Conservation (phyloP, 371 early-diverging fungal species). For the Fennellomyces sp. region DNA sequence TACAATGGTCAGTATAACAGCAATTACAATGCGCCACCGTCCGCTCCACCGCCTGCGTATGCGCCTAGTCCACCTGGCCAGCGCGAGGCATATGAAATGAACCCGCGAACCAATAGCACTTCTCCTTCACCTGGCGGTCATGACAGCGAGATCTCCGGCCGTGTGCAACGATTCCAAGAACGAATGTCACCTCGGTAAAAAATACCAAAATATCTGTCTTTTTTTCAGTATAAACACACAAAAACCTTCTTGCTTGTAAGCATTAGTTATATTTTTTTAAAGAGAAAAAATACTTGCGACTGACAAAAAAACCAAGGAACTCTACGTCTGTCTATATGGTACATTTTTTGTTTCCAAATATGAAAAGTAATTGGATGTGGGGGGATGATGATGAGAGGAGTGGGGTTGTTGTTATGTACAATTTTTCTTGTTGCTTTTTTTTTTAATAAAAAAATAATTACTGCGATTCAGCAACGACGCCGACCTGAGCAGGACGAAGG, state of each 20-base stretch:
- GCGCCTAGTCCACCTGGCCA: constrained; percentile 9
- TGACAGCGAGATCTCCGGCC: constrained; percentile 7
- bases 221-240: neutral
- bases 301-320: neutral
- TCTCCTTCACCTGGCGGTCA: neutral
- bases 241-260: neutral
- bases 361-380: too few species aligned
- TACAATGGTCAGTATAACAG: constrained; percentile 58
- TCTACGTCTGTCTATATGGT: neutral
- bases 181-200: constrained; percentile 3
- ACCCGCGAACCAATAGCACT: constrained; percentile 11
- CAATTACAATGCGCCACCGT: constrained; percentile 12
- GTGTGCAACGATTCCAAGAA: constrained; percentile 10
- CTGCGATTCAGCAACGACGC: constrained; percentile 77
- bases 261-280: neutral
- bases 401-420: constrained; percentile 1
- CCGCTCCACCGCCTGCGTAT: constrained; percentile 24
- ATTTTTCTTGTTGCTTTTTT: neutral
- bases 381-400: too few species aligned
- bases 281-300: neutral
- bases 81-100: constrained; percentile 29
- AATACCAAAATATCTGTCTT: neutral
- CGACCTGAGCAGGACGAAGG: constrained; percentile 95
- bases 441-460: neutral
- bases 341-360: neutral